These are phyloP conservation scores for Populus nigra DNA, from an alignment of 345 rosid genomes.

Conservation along the genomic window DNA sequence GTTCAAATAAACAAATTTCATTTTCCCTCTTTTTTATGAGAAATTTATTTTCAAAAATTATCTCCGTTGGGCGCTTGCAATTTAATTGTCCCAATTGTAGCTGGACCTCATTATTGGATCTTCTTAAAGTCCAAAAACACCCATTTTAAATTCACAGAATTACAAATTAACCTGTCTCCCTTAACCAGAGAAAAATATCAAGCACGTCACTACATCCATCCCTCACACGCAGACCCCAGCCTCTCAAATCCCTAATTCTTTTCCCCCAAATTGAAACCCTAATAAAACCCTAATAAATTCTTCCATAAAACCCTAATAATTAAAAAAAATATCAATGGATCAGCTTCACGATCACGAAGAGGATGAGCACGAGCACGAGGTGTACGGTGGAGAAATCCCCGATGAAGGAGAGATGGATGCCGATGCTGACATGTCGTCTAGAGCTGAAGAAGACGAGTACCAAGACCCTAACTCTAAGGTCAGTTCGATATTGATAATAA, in stretches of 20 bases:
- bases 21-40: too few relatives aligned
- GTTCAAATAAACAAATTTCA: too few relatives aligned
- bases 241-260: slow-evolving; percentile 2
- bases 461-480: slow-evolving; percentile 66
- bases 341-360: slow-evolving; percentile 24
- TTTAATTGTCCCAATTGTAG: background rate
- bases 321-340: slow-evolving; percentile 30
- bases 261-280: background rate
- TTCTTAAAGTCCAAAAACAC: background rate
- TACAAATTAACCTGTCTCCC: slow-evolving; percentile 6
- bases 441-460: slow-evolving; percentile 52
- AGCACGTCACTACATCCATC: background rate
- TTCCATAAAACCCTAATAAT: background rate
- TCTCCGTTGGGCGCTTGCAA: background rate
- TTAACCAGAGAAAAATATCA: background rate
- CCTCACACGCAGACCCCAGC: background rate
- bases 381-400: slow-evolving; percentile 82
- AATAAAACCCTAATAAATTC: background rate
- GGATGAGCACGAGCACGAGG: slow-evolving; percentile 62
- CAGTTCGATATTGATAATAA: background rate
- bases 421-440: slow-evolving; percentile 46
- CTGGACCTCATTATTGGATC: background rate
- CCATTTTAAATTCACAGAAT: background rate
- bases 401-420: slow-evolving; percentile 79
- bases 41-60: too few relatives aligned